phyloP scores from a whole-genome alignment of 345 rosid species.

The Salix viminalis region DNA sequence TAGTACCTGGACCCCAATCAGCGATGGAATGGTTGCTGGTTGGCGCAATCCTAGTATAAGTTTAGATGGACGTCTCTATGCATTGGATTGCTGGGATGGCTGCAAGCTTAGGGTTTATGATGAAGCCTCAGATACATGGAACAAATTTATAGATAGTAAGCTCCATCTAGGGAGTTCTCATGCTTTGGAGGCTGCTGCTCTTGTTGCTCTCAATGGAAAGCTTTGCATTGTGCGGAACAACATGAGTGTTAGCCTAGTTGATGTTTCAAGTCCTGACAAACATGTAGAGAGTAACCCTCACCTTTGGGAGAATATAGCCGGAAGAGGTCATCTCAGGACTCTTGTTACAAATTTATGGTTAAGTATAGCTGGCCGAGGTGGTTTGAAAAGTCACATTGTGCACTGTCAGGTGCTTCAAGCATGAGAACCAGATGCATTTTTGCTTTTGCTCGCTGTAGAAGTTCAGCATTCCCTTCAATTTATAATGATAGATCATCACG shows the following conservation, averaged over 20 bases:
- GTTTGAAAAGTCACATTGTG: slow-evolving; percentile 76
- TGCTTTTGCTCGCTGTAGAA: slow-evolving; percentile 10
- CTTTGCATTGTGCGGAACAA: slow-evolving; percentile 91
- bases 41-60: slow-evolving; percentile 88
- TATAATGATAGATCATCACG: not conserved
- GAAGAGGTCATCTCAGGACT: slow-evolving; percentile 71
- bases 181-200: slow-evolving; percentile 87
- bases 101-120: slow-evolving; percentile 85
- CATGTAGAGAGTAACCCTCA: slow-evolving; percentile 56
- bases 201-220: slow-evolving; percentile 74
- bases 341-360: slow-evolving; percentile 81
- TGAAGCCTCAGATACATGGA: slow-evolving; percentile 71
- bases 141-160: slow-evolving; percentile 78
- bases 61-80: slow-evolving; percentile 71
- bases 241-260: slow-evolving; percentile 92
- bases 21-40: slow-evolving; percentile 84
- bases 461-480: slow-evolving; percentile 12
- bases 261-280: slow-evolving; percentile 71
- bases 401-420: slow-evolving; percentile 97
- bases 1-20: slow-evolving; percentile 64
- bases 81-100: slow-evolving; percentile 85
- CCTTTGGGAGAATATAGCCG: slow-evolving; percentile 84
- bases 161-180: slow-evolving; percentile 79
- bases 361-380: slow-evolving; percentile 88
- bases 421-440: slow-evolving; percentile 35